These are phyloP conservation scores for Quercus bicolor DNA, from an alignment of 306 rosid species.

Conservation along the genomic window DNA sequence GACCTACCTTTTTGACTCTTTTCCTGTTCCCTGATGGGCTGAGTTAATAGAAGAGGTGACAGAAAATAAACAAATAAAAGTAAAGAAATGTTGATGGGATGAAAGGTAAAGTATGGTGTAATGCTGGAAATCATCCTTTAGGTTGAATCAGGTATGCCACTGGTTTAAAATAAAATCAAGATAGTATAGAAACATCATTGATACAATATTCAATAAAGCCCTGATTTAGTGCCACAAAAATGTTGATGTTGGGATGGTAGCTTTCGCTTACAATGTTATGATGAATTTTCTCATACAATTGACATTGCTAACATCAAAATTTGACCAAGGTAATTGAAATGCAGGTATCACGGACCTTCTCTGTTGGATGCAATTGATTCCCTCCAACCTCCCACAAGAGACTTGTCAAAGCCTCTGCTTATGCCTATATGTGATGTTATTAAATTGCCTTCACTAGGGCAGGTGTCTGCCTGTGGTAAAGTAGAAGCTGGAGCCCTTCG, in stretches of 20 bases:
- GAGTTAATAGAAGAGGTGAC: not conserved
- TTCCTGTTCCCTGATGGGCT: not conserved
- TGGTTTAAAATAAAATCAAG: not conserved
- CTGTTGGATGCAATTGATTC: slow-evolving; percentile 89
- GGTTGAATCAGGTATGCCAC: not conserved
- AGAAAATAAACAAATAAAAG: not conserved
- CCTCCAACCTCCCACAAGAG: slow-evolving; percentile 79
- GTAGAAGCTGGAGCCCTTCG: slow-evolving; percentile 97
- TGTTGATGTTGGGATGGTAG: not conserved
- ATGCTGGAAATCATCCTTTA: not conserved
- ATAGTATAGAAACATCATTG: not conserved
- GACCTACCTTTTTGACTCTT: not conserved
- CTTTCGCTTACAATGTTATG: not conserved
- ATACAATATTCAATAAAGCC: not conserved
- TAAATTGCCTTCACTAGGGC: slow-evolving; percentile 62
- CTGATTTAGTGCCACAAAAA: not conserved
- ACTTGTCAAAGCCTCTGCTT: slow-evolving; percentile 75
- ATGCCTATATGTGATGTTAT: slow-evolving; percentile 94
- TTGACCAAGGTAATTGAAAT: slow-evolving; percentile 29
- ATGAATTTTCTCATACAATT: not conserved
- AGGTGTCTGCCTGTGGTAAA: slow-evolving; percentile 89
- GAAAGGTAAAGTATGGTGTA: not conserved
- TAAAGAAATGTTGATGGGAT: not conserved
- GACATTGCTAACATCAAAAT: slow-evolving; percentile 10
- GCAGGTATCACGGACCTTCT: slow-evolving; percentile 81